These are phyloP conservation scores for Monilinia vaccinii-corymbosi DNA, from an alignment of 2,329 filamentous ascomycete genomes.

Conservation along the genomic window DNA sequence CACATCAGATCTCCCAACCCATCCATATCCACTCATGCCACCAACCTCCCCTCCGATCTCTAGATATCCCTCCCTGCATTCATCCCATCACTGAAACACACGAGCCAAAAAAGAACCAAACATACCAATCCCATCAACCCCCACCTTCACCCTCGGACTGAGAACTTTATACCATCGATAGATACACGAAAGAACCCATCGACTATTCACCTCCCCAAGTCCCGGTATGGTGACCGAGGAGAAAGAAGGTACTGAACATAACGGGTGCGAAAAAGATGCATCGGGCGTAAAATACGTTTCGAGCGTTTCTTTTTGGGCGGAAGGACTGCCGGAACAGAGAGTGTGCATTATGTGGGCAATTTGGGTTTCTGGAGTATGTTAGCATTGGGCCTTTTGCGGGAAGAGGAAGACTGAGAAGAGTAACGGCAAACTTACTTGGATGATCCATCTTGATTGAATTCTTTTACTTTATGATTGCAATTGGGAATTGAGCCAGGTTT, in stretches of 20 bases:
- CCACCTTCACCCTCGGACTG: conserved; percentile 61
- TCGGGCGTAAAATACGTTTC: conserved; percentile 64
- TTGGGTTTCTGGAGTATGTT: conserved; percentile 38
- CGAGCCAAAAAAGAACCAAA: conserved; percentile 1
- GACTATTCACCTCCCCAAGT: conserved; percentile 44
- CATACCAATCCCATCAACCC: conserved; percentile 50
- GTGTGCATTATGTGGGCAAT: conserved; percentile 57
- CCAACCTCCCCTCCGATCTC: not conserved
- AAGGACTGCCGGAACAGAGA: conserved; percentile 58
- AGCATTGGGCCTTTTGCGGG: not conserved
- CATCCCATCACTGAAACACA: not conserved
- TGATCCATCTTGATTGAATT: conserved; percentile 32
- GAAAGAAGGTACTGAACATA: conserved; percentile 59
- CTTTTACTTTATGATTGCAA: not conserved
- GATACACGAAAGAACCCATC: conserved; percentile 57
- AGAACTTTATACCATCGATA: conserved; percentile 82
- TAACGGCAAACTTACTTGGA: conserved; percentile 31
- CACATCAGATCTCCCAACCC: not conserved
- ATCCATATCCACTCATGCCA: not conserved
- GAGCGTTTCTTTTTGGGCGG: conserved; percentile 55
- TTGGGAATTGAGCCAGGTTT: not conserved
- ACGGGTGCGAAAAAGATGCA: conserved; percentile 69
- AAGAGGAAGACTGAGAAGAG: not conserved
- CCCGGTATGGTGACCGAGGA: conserved; percentile 34
- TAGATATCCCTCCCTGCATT: too few relatives aligned